phyloP scores from a whole-genome alignment of 2,329 filamentous ascomycete genomes.

The Colletotrichum salicis region DNA sequence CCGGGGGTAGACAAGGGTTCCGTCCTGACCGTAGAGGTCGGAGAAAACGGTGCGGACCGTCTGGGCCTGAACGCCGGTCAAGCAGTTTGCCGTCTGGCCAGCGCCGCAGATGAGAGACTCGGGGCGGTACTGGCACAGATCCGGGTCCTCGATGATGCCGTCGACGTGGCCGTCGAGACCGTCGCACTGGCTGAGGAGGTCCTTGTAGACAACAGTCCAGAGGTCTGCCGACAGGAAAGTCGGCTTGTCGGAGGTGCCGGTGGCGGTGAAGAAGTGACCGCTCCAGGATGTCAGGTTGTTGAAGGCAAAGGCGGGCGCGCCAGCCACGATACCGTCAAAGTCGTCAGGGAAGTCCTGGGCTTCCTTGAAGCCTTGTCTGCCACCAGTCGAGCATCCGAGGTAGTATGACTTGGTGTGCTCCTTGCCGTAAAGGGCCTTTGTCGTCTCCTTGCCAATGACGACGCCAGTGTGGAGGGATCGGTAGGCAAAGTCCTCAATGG shows the following conservation, averaged over 20 bases:
- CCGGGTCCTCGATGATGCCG: constrained; percentile 37
- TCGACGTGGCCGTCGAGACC: constrained; percentile 39
- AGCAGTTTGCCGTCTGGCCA: constrained; percentile 1
- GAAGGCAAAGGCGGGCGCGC: constrained; percentile 52
- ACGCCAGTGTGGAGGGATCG: constrained; percentile 45
- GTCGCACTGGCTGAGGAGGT: constrained; percentile 45
- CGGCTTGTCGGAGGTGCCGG: constrained; percentile 53
- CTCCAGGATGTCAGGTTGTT: constrained; percentile 50
- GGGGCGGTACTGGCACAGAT: constrained; percentile 49
- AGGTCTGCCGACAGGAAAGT: constrained; percentile 46
- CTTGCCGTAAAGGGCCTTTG: constrained; percentile 57
- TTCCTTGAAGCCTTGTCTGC: constrained; percentile 60
- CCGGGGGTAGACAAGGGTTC: constrained; percentile 52
- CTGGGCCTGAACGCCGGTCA: constrained; percentile 47
- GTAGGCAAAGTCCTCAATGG: constrained; percentile 50
- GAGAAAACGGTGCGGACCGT: constrained; percentile 47
- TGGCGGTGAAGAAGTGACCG: constrained; percentile 47
- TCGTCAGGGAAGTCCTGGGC: constrained; percentile 59
- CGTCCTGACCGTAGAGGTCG: constrained; percentile 44
- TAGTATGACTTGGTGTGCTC: constrained; percentile 54
- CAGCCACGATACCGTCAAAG: constrained; percentile 55
- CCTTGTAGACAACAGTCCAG: constrained; percentile 28
- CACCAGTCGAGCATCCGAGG: constrained; percentile 62
- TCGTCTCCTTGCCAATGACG: constrained; percentile 55
- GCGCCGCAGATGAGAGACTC: constrained; percentile 52